Base-by-base conservation (phyloP, 345 rosid genomes). In the Eucalyptus cloeziana region DNA sequence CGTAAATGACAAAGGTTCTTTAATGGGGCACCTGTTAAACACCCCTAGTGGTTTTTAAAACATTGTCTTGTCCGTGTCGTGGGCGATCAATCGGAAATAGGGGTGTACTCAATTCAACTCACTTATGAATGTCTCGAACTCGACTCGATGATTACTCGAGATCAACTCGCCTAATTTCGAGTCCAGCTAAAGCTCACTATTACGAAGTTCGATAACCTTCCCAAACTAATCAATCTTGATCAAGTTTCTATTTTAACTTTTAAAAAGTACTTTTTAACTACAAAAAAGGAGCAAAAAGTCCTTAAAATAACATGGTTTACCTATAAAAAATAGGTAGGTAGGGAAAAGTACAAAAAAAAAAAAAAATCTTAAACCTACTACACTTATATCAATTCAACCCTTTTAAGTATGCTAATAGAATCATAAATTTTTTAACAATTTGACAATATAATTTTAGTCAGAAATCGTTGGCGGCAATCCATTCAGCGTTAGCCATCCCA, bases 41-140 rank as follows among this genome's bases (percentile, higher is more conserved):
- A 33, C 44, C 33, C 80, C 6, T 50, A 1, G 52, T 50, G 52
- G 7, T 50, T 50, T 2, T 15, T 50, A 50, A 50, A 2, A 50
- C 52, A 17, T 3, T 69, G 21, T n/a, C 44, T 16, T 5, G 80
- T 22, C 31, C 1, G 44, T 33, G 2, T 1, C 19, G 19, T 17
- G 80, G 5, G 5, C 3, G 13, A 33, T 17, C 25, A 33, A 71
- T 33, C 9, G 44, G 25, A 33, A 17, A 33, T 69, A 33, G 2
- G 1, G 25, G 1, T 5, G 25, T 33, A 33, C 3, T 10, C 24
- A 37, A 37, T 25, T 71, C 25, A 5, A 71, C 0, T 37, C 3
- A 50, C 52, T 15, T 15, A 2, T 5, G 1, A 71, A 17, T 9
- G 4, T 12, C 44, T 33, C 4, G 1, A 3, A 10, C 44, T 33